Evolutionary conservation across 192 early-diverging fungal genomes (phyloP).

Genomic region (Neocallimastix lanati): DNA sequence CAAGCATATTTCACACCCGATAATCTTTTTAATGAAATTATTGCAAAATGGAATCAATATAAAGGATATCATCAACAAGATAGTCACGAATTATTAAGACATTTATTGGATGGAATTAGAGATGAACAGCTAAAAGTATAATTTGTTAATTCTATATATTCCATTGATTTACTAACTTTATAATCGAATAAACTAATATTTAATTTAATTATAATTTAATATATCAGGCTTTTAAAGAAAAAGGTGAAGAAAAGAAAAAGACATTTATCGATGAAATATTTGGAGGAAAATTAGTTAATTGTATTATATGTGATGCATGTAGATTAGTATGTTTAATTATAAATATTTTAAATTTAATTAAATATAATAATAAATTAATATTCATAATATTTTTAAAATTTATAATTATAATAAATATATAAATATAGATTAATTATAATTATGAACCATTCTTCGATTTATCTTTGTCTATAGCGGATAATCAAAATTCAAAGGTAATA

Average conservation of each 20-base stretch:
- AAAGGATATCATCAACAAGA: conserved; percentile 43
- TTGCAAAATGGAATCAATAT: conserved; percentile 39
- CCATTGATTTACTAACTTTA: too few species aligned
- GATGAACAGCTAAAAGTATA: conserved; percentile 22
- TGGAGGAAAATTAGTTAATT: conserved; percentile 38
- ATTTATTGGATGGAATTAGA: conserved; percentile 36
- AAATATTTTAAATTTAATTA: neutral
- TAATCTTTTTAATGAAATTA: conserved; percentile 31
- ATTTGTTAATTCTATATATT: neutral
- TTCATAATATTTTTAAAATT: conserved; percentile 30
- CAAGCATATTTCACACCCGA: conserved; percentile 18
- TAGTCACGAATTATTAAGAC: conserved; percentile 49
- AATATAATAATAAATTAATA: neutral
- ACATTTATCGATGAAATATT: conserved; percentile 50
- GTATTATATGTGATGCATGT: conserved; percentile 49
- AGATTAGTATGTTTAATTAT: conserved; percentile 12
- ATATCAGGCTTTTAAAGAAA: neutral
- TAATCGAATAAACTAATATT: too few species aligned
- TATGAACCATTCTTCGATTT: conserved; percentile 7
- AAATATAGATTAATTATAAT: conserved; percentile 26
- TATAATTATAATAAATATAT: conserved; percentile 43
- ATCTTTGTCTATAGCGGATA: conserved; percentile 6
- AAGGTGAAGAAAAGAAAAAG: conserved; percentile 1
- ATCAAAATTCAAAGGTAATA: neutral
- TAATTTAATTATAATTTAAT: too few species aligned